Evolutionary conservation across 225 moss, liverwort and hornwort species (phyloP), one percentile per base, ranked within the genome.

Genomic region (Lunularia cruciata): DNA sequence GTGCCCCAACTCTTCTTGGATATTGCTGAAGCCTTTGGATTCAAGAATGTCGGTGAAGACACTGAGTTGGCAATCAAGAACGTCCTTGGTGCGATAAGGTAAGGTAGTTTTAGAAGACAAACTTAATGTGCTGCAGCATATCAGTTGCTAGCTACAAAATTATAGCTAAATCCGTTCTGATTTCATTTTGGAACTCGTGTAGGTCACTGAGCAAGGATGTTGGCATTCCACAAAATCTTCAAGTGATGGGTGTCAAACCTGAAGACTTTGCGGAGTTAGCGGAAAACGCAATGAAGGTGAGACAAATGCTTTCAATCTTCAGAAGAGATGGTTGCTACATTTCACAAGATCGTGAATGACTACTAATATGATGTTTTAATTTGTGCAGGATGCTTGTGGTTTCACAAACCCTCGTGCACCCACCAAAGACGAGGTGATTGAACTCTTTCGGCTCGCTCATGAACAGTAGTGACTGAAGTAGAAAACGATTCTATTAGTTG

Each of bases 251-350:
- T 5, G 57, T 58, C 8, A 58, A 58, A 58, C 57, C 13, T 23
- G 13, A 58, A 18, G 57, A 58, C 27, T 58, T 58, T 27, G 27
- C 5, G 9, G 6, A 16, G 4, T 27, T 58, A 9, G 57, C 57
- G 18, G 57, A 58, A 30, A 58, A 58, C 27, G 57, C 57, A 58
- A 58, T 58, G 57, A 58, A 58, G 57, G 57, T 58, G 25, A 55
- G n/a, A 30, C 13, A 8, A 8, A 12, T 19, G 5, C 20, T 51
- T n/a, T 22, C 12, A 51, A 51, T 30, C 30, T 3, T 12, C 13
- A 34, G 18, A 10, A 6, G 5, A 15, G 33, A 10, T 8, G 27
- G 9, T 58, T 14, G n/a, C 18, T 12, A 11, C 8, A 8, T 28
- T 18, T 58, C 13, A 16, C 11, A 58, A 28, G 27, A 58, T 14